Evolutionary conservation across 208 protist species (phyloP).

Genomic region (Trypanosomatidae sp.): DNA sequence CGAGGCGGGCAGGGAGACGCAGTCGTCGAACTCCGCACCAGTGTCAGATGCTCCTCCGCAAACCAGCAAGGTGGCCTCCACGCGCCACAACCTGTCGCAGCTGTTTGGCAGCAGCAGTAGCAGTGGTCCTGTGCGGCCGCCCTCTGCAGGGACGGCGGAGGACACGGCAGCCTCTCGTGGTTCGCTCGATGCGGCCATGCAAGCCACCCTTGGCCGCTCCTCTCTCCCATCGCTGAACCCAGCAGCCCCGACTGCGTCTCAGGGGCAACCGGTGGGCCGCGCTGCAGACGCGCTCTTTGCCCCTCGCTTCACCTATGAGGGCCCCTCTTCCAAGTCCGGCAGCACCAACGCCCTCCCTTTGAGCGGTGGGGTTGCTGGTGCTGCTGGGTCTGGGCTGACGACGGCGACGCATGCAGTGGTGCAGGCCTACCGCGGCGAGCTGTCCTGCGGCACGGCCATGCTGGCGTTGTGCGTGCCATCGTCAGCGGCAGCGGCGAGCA

Average conservation of each 20-base stretch:
- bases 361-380: background rate
- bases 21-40: background rate
- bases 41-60: conserved; percentile 5
- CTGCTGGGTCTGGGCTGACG: conserved; percentile 9
- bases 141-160: no score
- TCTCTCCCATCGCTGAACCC: no score
- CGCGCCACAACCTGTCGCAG: conserved; percentile 23
- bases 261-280: no score
- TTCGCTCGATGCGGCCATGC: no score
- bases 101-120: no score
- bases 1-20: background rate
- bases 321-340: no score
- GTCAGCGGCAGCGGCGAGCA: conserved; percentile 7
- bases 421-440: conserved; percentile 51
- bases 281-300: conserved; percentile 1
- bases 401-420: conserved; percentile 45
- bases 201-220: no score
- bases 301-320: conserved; percentile 4
- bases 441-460: conserved; percentile 39
- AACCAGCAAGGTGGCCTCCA: conserved; percentile 13
- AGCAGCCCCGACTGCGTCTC: no score
- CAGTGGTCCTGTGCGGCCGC: no score
- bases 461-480: conserved; percentile 54
- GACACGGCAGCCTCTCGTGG: no score
- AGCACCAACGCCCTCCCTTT: background rate